Conservation (phyloP, 2,329 filamentous ascomycete species). For the Apiospora kogelbergensis region DNA sequence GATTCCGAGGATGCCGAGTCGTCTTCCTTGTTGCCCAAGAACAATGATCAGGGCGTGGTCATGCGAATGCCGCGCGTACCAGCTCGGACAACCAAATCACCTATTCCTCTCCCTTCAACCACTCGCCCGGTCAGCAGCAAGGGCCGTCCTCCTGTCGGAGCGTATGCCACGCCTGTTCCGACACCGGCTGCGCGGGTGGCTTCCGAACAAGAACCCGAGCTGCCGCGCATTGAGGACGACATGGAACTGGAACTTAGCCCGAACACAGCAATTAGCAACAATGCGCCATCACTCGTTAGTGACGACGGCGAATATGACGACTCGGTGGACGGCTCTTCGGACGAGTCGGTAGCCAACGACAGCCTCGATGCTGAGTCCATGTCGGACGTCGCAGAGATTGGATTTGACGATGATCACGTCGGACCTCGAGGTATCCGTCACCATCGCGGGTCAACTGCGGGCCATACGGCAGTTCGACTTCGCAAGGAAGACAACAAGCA, state of each 20-base stretch:
- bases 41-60: constrained; percentile 30
- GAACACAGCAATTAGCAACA: constrained; percentile 69
- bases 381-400: constrained; percentile 62
- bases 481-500: constrained; percentile 56
- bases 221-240: constrained; percentile 42
- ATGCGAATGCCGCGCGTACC: constrained; percentile 48
- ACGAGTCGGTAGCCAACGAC: constrained; percentile 57
- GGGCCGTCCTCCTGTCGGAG: constrained; percentile 41
- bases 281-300: constrained; percentile 76
- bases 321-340: constrained; percentile 63
- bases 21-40: constrained; percentile 39
- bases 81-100: constrained; percentile 52
- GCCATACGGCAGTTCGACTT: constrained; percentile 44
- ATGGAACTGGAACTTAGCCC: constrained; percentile 67
- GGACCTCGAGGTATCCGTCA: constrained; percentile 38
- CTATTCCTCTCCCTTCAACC: constrained; percentile 36
- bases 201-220: constrained; percentile 21
- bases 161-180: constrained; percentile 37
- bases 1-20: constrained; percentile 48
- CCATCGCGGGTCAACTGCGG: constrained; percentile 37
- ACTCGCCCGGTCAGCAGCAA: constrained; percentile 59
- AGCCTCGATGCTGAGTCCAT: constrained; percentile 58
- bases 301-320: constrained; percentile 79
- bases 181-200: constrained; percentile 32
- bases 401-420: constrained; percentile 57